A percentile compares a stretch with the other conserved stretches of the same genome.
These are phyloP conservation scores for Suhomyces terraborum DNA, from an alignment of 1,139 yeast species.

Conservation along the genomic window DNA sequence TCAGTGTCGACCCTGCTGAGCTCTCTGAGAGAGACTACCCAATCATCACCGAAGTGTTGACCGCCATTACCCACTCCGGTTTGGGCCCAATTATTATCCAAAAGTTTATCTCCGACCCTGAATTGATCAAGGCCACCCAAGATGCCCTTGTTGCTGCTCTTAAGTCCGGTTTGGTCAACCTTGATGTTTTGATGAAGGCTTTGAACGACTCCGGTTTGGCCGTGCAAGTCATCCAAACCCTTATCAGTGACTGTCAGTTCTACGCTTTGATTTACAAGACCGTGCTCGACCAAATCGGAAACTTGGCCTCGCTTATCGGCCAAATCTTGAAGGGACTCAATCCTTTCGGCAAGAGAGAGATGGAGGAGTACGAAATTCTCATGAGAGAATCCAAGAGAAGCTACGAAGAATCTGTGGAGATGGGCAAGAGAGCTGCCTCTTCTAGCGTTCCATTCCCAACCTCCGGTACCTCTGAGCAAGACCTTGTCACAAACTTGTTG, in stretches of 20 bases:
- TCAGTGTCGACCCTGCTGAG: slow-evolving; percentile 24
- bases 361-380: slow-evolving; percentile 12
- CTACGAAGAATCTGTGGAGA: slow-evolving; percentile 7
- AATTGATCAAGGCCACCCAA: slow-evolving; percentile 34
- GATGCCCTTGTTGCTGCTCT: slow-evolving; percentile 33
- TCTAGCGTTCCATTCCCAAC: slow-evolving; percentile 4
- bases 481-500: slow-evolving; percentile 40
- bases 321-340: slow-evolving; percentile 24
- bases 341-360: slow-evolving; percentile 25
- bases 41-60: slow-evolving; percentile 47
- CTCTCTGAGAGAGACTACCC: slow-evolving; percentile 41
- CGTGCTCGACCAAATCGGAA: slow-evolving; percentile 34
- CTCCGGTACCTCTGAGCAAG: slow-evolving; percentile 15
- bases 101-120: slow-evolving; percentile 36
- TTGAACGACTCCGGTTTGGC: slow-evolving; percentile 50
- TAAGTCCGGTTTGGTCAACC: slow-evolving; percentile 37
- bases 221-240: slow-evolving; percentile 37
- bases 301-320: slow-evolving; percentile 34
- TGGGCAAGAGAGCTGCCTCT: slow-evolving; percentile 15
- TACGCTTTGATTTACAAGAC: slow-evolving; percentile 44
- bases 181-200: slow-evolving; percentile 43
- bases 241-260: slow-evolving; percentile 44
- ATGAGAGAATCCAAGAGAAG: slow-evolving; percentile 13
- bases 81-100: slow-evolving; percentile 42
- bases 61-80: slow-evolving; percentile 40